Conservation (phyloP, 305 asterid genomes). For the Withania somnifera region DNA sequence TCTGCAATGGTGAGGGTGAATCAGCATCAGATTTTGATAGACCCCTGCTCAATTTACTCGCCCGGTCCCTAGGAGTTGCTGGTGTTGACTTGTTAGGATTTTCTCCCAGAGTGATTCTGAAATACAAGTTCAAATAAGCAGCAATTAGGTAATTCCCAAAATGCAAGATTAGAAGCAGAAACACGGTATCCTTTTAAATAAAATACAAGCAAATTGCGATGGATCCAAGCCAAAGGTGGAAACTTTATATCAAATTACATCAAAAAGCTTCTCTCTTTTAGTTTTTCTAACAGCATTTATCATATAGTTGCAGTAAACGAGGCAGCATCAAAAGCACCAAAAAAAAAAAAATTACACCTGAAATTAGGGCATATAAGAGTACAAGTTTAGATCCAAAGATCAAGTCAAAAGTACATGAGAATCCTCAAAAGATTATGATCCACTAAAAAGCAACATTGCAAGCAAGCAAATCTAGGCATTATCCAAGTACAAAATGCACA, state of each 20-base stretch:
- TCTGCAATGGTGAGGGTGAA: conserved; percentile 56
- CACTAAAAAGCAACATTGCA: background rate
- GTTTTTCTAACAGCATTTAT: background rate
- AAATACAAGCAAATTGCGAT: conserved; percentile 12
- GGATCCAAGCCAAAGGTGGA: conserved; percentile 15
- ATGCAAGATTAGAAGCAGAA: background rate
- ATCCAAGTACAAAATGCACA: background rate
- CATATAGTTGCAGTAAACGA: background rate
- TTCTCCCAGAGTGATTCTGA: conserved; percentile 64
- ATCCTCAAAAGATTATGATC: background rate
- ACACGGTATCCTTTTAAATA: background rate
- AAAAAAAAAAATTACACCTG: background rate
- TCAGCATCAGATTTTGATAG: conserved; percentile 56
- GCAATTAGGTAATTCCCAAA: conserved; percentile 12
- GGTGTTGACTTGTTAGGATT: conserved; percentile 52
- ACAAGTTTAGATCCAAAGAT: conserved; percentile 2
- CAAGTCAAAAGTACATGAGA: background rate
- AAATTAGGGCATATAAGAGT: background rate
- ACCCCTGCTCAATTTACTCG: conserved; percentile 43
- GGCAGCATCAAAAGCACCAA: background rate
- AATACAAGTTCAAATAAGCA: background rate
- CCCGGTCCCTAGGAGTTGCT: conserved; percentile 38
- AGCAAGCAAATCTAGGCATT: background rate
- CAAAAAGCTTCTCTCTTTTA: background rate
- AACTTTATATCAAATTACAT: conserved; percentile 3